These are phyloP conservation scores for Penicillium hordei DNA, from an alignment of 2,329 filamentous ascomycete genomes.

Conservation along the genomic window DNA sequence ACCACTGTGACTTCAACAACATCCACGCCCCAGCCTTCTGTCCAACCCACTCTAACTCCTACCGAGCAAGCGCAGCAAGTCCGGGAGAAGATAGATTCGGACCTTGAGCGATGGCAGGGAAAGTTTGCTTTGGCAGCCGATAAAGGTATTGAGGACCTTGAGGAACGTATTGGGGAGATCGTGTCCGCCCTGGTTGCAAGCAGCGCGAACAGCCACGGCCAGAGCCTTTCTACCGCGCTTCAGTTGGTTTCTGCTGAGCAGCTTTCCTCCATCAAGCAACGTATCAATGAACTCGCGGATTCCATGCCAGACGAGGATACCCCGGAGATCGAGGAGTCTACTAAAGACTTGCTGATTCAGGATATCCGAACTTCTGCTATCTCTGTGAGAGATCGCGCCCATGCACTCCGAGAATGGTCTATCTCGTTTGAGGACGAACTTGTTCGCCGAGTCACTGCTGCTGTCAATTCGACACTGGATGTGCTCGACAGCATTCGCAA, in stretches of 20 bases:
- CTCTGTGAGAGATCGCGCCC: slow-evolving; percentile 72
- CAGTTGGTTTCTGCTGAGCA: slow-evolving; percentile 66
- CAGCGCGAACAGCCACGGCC: slow-evolving; percentile 47
- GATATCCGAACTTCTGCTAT: slow-evolving; percentile 68
- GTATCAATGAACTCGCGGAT: slow-evolving; percentile 59
- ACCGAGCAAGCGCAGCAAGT: slow-evolving; percentile 42
- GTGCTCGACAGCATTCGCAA: slow-evolving; percentile 81
- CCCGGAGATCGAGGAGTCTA: slow-evolving; percentile 52
- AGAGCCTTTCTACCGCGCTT: slow-evolving; percentile 63
- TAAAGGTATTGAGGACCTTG: slow-evolving; percentile 71
- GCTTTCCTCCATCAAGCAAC: slow-evolving; percentile 63
- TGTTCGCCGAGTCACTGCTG: slow-evolving; percentile 65
- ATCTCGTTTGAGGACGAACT: slow-evolving; percentile 70
- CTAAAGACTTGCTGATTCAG: slow-evolving; percentile 53
- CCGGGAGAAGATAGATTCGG: slow-evolving; percentile 69
- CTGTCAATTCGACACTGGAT: slow-evolving; percentile 76
- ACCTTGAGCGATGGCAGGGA: slow-evolving; percentile 80
- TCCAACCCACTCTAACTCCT: slow-evolving; percentile 44
- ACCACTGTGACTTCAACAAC: slow-evolving; percentile 26
- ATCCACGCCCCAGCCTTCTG: slow-evolving; percentile 28
- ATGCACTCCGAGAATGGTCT: slow-evolving; percentile 75
- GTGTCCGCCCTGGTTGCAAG: slow-evolving; percentile 71
- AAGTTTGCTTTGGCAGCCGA: slow-evolving; percentile 85
- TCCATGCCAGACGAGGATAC: slow-evolving; percentile 60
- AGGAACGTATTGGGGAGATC: slow-evolving; percentile 66